A percentile compares a stretch with the other conserved stretches of the same genome.
phyloP scores from a whole-genome alignment of 306 rosid species.

The Hippophae rhamnoides region DNA sequence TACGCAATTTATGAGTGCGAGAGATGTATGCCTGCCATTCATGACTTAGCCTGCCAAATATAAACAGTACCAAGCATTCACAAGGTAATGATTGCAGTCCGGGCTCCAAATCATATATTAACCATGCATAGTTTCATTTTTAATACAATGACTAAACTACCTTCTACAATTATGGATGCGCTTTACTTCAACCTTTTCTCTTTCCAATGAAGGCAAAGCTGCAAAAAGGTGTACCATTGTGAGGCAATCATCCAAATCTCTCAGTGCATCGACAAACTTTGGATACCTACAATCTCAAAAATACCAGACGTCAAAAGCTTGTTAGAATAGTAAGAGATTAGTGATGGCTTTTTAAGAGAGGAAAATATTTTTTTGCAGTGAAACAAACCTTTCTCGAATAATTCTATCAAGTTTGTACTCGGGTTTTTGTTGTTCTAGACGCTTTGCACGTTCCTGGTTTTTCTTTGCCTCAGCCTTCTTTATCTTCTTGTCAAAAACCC shows the following conservation, averaged over 20 bases:
- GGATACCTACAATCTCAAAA: slow-evolving; percentile 54
- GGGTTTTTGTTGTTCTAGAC: slow-evolving; percentile 43
- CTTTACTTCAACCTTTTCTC: slow-evolving; percentile 60
- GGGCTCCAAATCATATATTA: no score
- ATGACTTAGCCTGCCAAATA: slow-evolving; percentile 61
- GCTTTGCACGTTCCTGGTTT: slow-evolving; percentile 56
- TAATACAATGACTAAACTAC: slow-evolving; percentile 22
- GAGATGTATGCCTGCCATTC: slow-evolving; percentile 90
- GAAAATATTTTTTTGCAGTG: not conserved
- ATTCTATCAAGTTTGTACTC: slow-evolving; percentile 54
- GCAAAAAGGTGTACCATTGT: slow-evolving; percentile 90
- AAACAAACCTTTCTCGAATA: slow-evolving; percentile 64
- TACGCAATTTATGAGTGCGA: slow-evolving; percentile 66
- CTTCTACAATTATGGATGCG: slow-evolving; percentile 60
- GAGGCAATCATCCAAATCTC: slow-evolving; percentile 93
- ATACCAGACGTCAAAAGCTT: slow-evolving; percentile 7
- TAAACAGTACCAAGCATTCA: not conserved
- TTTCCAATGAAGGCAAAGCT: slow-evolving; percentile 66
- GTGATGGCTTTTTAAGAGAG: not conserved
- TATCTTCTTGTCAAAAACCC: slow-evolving; percentile 65
- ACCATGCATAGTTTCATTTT: not conserved
- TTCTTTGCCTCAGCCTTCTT: slow-evolving; percentile 82
- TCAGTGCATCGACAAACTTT: slow-evolving; percentile 70
- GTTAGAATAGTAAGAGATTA: not conserved
- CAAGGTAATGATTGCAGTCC: not conserved